Percentiles rank a stretch among this genome's conserved stretches.
These are phyloP conservation scores for Daldinia eschscholtzii DNA, from an alignment of 2,329 filamentous ascomycete species.

Conservation along the genomic window DNA sequence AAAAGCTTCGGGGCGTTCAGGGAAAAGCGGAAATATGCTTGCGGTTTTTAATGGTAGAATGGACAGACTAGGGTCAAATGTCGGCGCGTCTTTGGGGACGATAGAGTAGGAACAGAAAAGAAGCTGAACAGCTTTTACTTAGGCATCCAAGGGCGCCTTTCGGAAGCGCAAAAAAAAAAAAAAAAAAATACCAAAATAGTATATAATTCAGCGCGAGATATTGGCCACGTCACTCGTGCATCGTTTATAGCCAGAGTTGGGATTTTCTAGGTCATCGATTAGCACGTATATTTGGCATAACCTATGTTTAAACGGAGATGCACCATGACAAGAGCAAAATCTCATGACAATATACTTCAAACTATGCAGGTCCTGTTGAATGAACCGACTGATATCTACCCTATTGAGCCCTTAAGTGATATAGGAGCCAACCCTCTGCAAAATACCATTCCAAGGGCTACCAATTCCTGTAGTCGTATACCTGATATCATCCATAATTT, in stretches of 20 bases:
- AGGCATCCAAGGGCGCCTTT: slow-evolving; percentile 18
- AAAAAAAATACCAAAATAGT: slow-evolving; percentile 19
- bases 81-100: slow-evolving; percentile 30
- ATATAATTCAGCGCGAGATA: slow-evolving; percentile 31
- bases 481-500: background rate
- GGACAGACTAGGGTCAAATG: slow-evolving; percentile 23
- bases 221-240: slow-evolving; percentile 9
- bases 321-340: background rate
- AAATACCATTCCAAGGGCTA: background rate
- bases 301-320: background rate
- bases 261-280: background rate
- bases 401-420: background rate
- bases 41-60: slow-evolving; percentile 33
- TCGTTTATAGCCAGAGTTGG: background rate
- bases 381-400: background rate
- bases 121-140: slow-evolving; percentile 26
- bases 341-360: background rate
- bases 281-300: background rate
- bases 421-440: background rate
- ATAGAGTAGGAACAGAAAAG: slow-evolving; percentile 25
- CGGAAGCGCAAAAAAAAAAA: slow-evolving; percentile 1
- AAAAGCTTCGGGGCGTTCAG: slow-evolving; percentile 36
- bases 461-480: background rate
- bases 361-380: background rate
- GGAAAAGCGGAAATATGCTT: slow-evolving; percentile 29